Base-by-base conservation (phyloP, 2,329 filamentous ascomycete species). In the Aschersonia sp. region DNA sequence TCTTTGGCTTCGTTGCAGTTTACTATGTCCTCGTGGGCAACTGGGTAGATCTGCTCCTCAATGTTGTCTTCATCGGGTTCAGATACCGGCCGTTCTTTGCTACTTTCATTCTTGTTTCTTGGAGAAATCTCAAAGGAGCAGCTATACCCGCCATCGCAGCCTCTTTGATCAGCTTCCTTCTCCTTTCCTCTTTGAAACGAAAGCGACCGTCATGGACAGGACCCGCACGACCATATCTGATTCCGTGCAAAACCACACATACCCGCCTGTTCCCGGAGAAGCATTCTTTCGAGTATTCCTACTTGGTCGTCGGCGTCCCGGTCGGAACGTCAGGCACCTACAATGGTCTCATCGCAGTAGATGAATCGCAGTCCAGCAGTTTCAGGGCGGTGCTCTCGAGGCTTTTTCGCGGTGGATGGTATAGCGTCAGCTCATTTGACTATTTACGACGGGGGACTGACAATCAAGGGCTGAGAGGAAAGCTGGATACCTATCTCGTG, bases 261-360 rank as follows among this genome's bases (percentile, higher is more conserved):
- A 67, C 73, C 4, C 71, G 83, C 14, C 59, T 83, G n/a, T 79
- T 82, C 49, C 84, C 84, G 0, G 71, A 77, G 56, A 76, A 73
- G 49, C 80, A 87, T 58, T 72, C 72, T 0, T 88, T 89, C 56
- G 68, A 68, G 1, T 86, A 87, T 58, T 79, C 81, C 0, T 87
- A 87, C 59, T 71, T 88, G 1, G 69, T 81, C 43, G 77, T 80
- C 30, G 83, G 83, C 1, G 69, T 84, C 41, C 83, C 83, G 0
- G 70, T 87, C 30, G 73, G 73, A n/a, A 79, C 75, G 60, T 65
- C 66, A 45, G 81, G 79, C 5, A 65, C 64, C 41, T 63, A 68
- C n/a, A 73, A 71, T 43, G 71, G 71, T 8, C 66, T 83, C 51
- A 58, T 85, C 35, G 81, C 80, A 2, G 62, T 63, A 6, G 66